phyloP scores from a whole-genome alignment of 768 basidiomycete species.

The Lactarius vividus region DNA sequence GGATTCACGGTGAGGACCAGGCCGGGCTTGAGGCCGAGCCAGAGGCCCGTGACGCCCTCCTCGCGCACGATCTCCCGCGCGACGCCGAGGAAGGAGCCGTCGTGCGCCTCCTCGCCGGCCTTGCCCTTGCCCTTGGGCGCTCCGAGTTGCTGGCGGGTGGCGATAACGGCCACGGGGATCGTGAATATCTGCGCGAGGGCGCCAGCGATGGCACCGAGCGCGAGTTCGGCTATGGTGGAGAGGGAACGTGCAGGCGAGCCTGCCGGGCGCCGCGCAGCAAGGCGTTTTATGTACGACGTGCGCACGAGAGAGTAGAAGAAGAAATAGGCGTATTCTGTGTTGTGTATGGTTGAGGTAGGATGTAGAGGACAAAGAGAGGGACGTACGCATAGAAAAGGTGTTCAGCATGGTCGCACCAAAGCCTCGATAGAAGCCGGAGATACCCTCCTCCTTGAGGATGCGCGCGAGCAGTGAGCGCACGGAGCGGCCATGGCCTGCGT shows the following conservation, averaged over 20 bases:
- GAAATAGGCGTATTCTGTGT: conserved; percentile 95
- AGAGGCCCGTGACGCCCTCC: conserved; percentile 83
- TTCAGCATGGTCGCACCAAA: conserved; percentile 98
- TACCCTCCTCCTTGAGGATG: conserved; percentile 78
- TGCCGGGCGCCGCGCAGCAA: conserved; percentile 54
- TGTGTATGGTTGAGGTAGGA: not conserved
- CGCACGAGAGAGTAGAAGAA: conserved; percentile 97
- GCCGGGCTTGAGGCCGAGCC: conserved; percentile 90
- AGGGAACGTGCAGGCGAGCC: conserved; percentile 61
- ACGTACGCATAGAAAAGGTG: conserved; percentile 95
- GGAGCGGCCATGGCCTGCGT: conserved; percentile 55
- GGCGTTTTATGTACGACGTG: conserved; percentile 71
- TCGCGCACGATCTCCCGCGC: conserved; percentile 85
- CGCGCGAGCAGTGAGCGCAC: conserved; percentile 63
- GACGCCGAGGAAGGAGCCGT: conserved; percentile 77
- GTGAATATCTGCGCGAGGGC: conserved; percentile 97
- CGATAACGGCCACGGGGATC: conserved; percentile 96
- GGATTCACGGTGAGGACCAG: conserved; percentile 97
- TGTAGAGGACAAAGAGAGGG: not conserved
- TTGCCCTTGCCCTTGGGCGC: conserved; percentile 33
- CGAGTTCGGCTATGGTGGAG: conserved; percentile 76
- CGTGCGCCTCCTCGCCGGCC: conserved; percentile 35
- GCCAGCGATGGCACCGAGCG: conserved; percentile 89
- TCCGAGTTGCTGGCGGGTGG: conserved; percentile 93
- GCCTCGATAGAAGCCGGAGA: conserved; percentile 82